Evolutionary conservation across 371 early-diverging fungal species (phyloP), one percentile per base, ranked within the genome.

Genomic region (Dinochytrium kinnereticum): DNA sequence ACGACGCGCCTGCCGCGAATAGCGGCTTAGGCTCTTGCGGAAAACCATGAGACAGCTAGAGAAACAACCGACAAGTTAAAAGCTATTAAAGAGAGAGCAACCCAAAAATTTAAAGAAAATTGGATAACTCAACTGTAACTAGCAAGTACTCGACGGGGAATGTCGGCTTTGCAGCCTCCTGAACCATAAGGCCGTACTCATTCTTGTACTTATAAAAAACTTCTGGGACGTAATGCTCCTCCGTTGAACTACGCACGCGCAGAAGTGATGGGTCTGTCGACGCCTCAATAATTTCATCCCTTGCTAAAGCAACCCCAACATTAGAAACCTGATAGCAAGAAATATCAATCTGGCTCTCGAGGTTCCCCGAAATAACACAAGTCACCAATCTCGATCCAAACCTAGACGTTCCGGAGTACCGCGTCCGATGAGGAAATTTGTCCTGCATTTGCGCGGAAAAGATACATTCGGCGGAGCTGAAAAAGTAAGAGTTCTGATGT

Each of bases 81-180:
- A n/a, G 44, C 26, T 26, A 7, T 71, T n/a, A 13, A 21, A 21
- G 64, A 51, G n/a, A 24, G 28, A 68, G n/a, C n/a, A n/a, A n/a
- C n/a, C n/a, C n/a, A n/a, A n/a, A n/a, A n/a, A n/a, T n/a, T n/a
- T n/a, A n/a, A n/a, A n/a, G n/a, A n/a, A n/a, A n/a, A n/a, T n/a
- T n/a, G n/a, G n/a, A n/a, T n/a, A n/a, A 15, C n/a, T 15, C 0
- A 69, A 98, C 94, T 75, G 95, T 97, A 34, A 97, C 94, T 53
- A 98, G 81, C 30, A 98, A 88, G 76, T 98, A 98, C 70, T 98
- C 98, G 0, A 97, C 93, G 0, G 99, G 99, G 78, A 98, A 98
- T 0, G 94, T 91, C 0, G 98, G 98, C 73, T 95, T 95, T 19
- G 87, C 89, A 10, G 83, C 78, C 69, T 95, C 90, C 64, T 94